Percentiles rank a stretch among this genome's conserved stretches.
Evolutionary conservation across 2,329 filamentous ascomycete species (phyloP).

Genomic region (Fusarium nelsonii): DNA sequence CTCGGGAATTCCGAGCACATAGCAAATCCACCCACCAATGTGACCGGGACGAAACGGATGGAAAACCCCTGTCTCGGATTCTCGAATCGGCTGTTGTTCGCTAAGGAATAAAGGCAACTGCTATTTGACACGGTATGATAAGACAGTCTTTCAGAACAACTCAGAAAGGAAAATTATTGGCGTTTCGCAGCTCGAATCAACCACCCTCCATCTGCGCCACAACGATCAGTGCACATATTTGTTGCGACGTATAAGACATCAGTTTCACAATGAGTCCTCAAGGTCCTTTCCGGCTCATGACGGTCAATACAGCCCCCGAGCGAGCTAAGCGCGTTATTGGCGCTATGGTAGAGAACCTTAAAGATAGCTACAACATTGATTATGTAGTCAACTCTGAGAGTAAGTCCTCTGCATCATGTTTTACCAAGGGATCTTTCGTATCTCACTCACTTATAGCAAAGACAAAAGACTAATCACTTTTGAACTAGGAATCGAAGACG

Average conservation of each 20-base stretch:
- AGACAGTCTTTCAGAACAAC: background rate
- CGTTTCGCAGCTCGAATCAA: background rate
- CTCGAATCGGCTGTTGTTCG: background rate
- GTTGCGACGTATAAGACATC: background rate
- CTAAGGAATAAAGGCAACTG: background rate
- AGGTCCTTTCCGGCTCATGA: conserved; percentile 73
- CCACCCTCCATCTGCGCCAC: background rate
- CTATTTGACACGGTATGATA: background rate
- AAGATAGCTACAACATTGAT: conserved; percentile 72
- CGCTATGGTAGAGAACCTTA: conserved; percentile 69
- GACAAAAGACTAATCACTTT: background rate
- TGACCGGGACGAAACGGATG: background rate
- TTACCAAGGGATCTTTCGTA: too few relatives aligned
- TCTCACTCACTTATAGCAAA: background rate
- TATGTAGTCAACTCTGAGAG: conserved; percentile 69
- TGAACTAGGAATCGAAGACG: background rate
- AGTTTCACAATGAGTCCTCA: conserved; percentile 50
- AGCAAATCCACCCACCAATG: background rate
- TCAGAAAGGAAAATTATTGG: background rate
- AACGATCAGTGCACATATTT: too few relatives aligned
- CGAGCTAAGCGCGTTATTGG: conserved; percentile 73
- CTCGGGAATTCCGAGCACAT: conserved; percentile 10
- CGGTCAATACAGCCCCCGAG: conserved; percentile 75
- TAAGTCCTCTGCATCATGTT: background rate
- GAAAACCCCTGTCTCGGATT: background rate